A percentile compares a stretch with the other conserved stretches of the same genome.
phyloP scores from a whole-genome alignment of 495 filamentous ascomycete species.

The Chaetomium fimeti region DNA sequence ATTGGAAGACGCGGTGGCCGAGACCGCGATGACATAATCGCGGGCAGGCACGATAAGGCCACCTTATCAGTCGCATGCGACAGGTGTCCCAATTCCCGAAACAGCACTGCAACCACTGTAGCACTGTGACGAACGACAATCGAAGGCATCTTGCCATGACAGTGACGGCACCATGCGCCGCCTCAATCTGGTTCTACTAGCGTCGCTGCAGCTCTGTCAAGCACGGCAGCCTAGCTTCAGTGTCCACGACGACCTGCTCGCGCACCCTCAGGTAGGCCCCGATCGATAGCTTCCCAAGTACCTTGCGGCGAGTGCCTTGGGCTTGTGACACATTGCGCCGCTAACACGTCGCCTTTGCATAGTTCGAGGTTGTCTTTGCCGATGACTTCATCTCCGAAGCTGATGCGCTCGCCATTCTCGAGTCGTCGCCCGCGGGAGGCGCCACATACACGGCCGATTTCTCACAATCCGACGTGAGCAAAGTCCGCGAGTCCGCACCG shows the following conservation, averaged over 20 bases:
- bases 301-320: background rate
- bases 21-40: constrained; percentile 2
- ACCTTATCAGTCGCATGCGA: constrained; percentile 30
- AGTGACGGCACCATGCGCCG: constrained; percentile 52
- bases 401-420: constrained; percentile 62
- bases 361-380: constrained; percentile 75
- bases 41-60: constrained; percentile 29
- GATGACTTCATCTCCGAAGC: constrained; percentile 69
- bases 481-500: constrained; percentile 34
- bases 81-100: constrained; percentile 20
- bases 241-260: constrained; percentile 86
- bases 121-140: background rate
- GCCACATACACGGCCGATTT: constrained; percentile 36
- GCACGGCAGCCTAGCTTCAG: constrained; percentile 51
- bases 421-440: constrained; percentile 31
- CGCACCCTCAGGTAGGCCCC: constrained; percentile 79
- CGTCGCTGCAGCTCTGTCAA: constrained; percentile 40
- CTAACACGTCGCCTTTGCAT: background rate
- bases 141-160: constrained; percentile 22
- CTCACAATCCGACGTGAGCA: constrained; percentile 40
- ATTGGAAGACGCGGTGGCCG: background rate
- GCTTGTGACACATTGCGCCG: background rate
- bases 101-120: background rate
- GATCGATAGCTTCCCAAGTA: no score
- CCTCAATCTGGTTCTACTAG: constrained; percentile 43